Base-by-base conservation (phyloP, 2,329 filamentous ascomycete species). In the Botrytis porri region DNA sequence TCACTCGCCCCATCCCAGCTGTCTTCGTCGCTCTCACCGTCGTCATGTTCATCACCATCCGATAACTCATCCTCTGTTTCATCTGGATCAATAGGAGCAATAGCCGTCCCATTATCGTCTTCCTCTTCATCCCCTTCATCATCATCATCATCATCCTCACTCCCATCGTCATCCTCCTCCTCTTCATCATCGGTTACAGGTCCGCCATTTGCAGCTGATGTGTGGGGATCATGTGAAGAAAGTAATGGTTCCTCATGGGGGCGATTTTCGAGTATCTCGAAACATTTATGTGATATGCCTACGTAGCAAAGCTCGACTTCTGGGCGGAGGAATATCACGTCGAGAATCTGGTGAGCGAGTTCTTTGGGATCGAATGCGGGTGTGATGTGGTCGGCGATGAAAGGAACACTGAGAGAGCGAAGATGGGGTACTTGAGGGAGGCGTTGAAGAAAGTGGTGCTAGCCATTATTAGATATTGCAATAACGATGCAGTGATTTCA, bases 271-370 rank as follows among this genome's bases (percentile, higher is more conserved):
- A 94, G 82, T 45, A 96, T 92, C 80, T 96, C 93, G 79, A 93
- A 96, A 81, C 93, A 96, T 81, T 94, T 95, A 59, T 84, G 85
- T n/a, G 86, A 86, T 71, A 96, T 88, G 29, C 91, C 93, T 77
- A 95, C 87, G 79, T 95, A 95, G 81, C 90, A 93, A 22, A 96
- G 85, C 78, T 91, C 89, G 39, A 95, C 88, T 77, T 95, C 92
- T 0, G 92, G 91, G 7, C 92, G 87, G 25, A 96, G 84, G 20
- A 91, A 90, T 71, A 95, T 89, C 63, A 95, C 92, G 80, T 95
- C 92, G 45, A 94, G 86, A 64, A 95, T 88, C 79, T 95, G 92
- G 75, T 93, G 84, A 0, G 92, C 93, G 43, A 94, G 85, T 79
- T 96, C 93, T 75, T 88, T 87, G 1, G 89, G 86, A 70, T 92